These are phyloP conservation scores for Calocybe gambosa DNA, from an alignment of 1,284 basidiomycete species.

Conservation along the genomic window DNA sequence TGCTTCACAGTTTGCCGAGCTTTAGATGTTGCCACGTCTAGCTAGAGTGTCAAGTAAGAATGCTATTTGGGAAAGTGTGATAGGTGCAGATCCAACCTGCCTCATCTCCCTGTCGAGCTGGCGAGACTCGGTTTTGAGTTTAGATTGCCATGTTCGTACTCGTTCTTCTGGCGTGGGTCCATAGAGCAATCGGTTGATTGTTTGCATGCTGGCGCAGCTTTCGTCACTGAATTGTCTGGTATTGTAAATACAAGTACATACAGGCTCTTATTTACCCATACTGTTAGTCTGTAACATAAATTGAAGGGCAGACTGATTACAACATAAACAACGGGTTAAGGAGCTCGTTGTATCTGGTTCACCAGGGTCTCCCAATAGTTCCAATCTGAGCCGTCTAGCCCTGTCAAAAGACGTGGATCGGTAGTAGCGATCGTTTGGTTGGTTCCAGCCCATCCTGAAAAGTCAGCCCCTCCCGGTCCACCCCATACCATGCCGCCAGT, in stretches of 20 bases:
- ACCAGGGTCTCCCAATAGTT: constrained; percentile 78
- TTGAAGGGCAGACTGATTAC: too few species aligned
- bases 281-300: too few species aligned
- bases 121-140: constrained; percentile 75
- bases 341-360: constrained; percentile 62
- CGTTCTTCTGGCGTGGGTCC: constrained; percentile 93
- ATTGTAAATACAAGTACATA: too few species aligned
- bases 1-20: constrained; percentile 83
- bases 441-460: constrained; percentile 54
- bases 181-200: constrained; percentile 87
- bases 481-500: constrained; percentile 57
- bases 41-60: constrained; percentile 39
- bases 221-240: background rate
- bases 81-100: constrained; percentile 58
- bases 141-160: constrained; percentile 83
- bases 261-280: too few species aligned
- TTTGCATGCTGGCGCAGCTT: constrained; percentile 54
- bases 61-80: constrained; percentile 12
- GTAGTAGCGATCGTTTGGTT: constrained; percentile 28
- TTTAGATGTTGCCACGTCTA: constrained; percentile 80
- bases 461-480: constrained; percentile 50
- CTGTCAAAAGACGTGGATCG: constrained; percentile 39
- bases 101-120: constrained; percentile 87
- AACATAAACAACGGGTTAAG: constrained; percentile 24
- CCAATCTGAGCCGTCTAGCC: constrained; percentile 65